Base-by-base conservation (phyloP, 352 stramenopile genomes). In the Pythium folliculosum region DNA sequence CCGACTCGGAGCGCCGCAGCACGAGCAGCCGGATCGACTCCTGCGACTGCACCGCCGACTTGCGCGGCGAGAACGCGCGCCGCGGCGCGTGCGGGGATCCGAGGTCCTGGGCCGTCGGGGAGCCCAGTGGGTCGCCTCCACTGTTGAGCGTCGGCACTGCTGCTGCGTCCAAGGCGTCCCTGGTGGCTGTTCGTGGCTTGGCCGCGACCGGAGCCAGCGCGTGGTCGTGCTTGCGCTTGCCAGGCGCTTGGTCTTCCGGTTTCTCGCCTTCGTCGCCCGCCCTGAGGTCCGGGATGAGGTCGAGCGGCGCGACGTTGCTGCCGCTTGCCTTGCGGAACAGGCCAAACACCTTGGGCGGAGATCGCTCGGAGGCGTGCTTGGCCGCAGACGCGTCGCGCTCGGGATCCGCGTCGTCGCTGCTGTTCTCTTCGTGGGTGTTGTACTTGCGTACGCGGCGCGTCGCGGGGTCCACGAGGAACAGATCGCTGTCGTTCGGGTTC, bases 11-110 rank as follows among this genome's bases (percentile, higher is more conserved):
- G 14, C 67, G 54, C 21, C 50, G 47, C 14, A 60, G 19, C 19
- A 75, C 45, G 14, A 87, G 13, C 13, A 71, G 13, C 22, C 71
- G 72, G n/a, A 84, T 53, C 47, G 76, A 84, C 54, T 82, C 75
- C 37, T 84, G 75, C 13, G 69, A 54, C 13, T 86, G 57, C 1
- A 81, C 23, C 40, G 84, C 19, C 21, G 73, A 74, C 32, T 60
- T 68, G 21, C 66, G 50, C 23, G 66, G 76, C 3, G 77, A 69
- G 21, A 73, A 56, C 16, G 57, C 22, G 7, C 57, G 56, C 9
- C 45, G 43, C 14, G 19, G 19, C 44, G 21, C 16, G 10, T 23
- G 22, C 5, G 30, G 5, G 1, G 2, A 17, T 0, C 43, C 17
- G n/a, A 54, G 37, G 4, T 50, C 58, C 8, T 45, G 43, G 1